Evolutionary conservation across 352 stramenopile species (phyloP).

Genomic region (Halophytophthora batemanensis): DNA sequence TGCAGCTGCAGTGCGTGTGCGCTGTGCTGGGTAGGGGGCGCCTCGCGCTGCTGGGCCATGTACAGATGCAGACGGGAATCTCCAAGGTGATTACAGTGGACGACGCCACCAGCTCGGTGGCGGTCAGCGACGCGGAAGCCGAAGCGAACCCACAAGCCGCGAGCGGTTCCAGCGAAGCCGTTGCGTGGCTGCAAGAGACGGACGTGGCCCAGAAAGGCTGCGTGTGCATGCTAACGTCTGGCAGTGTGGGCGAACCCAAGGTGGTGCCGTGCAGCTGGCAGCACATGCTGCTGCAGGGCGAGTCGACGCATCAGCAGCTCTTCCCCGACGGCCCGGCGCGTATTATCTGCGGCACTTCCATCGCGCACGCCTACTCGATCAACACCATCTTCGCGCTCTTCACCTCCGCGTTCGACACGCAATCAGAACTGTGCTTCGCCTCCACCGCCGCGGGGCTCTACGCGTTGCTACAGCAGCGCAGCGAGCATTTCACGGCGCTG

Average conservation of each 20-base stretch:
- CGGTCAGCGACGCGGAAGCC: conserved; percentile 8
- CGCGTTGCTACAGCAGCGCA: conserved; percentile 37
- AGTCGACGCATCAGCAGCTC: conserved; percentile 71
- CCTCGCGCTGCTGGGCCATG: conserved; percentile 39
- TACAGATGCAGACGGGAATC: conserved; percentile 57
- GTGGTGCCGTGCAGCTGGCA: conserved; percentile 75
- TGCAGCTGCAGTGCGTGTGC: conserved; percentile 61
- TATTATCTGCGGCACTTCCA: conserved; percentile 76
- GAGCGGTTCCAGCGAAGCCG: neutral
- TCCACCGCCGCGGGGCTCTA: conserved; percentile 49
- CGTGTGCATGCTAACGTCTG: conserved; percentile 83
- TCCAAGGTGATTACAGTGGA: conserved; percentile 57
- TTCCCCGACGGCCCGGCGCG: conserved; percentile 61
- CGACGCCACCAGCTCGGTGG: conserved; percentile 18
- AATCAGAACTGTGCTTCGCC: conserved; percentile 72
- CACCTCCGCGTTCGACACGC: conserved; percentile 53
- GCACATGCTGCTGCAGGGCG: conserved; percentile 71
- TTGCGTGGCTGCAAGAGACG: conserved; percentile 33
- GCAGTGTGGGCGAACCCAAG: conserved; percentile 75
- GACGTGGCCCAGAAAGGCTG: conserved; percentile 33
- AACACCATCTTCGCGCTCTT: conserved; percentile 83
- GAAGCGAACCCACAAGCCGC: conserved; percentile 16
- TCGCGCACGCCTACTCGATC: conserved; percentile 84
- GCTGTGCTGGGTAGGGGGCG: conserved; percentile 50
- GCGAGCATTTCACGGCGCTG: conserved; percentile 47